These are phyloP conservation scores for Paraconiothyrium brasiliense DNA, from an alignment of 2,329 filamentous ascomycete genomes.

Conservation along the genomic window DNA sequence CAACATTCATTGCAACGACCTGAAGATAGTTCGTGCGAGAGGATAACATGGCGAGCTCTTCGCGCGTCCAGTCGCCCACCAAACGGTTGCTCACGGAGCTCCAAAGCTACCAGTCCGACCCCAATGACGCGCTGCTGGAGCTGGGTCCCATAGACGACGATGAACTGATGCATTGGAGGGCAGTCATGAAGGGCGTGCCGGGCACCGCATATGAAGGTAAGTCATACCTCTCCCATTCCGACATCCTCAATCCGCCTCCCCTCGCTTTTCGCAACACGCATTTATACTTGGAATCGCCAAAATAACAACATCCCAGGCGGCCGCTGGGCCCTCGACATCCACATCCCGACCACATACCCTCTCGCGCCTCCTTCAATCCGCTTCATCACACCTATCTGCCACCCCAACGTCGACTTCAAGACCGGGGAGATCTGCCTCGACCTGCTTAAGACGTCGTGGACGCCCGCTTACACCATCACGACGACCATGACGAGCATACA, in stretches of 20 bases:
- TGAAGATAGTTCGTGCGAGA: background rate
- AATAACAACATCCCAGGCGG: constrained; percentile 62
- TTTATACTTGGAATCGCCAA: background rate
- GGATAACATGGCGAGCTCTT: constrained; percentile 42
- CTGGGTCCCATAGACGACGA: constrained; percentile 66
- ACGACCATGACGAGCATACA: constrained; percentile 77
- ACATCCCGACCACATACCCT: constrained; percentile 81
- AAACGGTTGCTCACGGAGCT: constrained; percentile 70
- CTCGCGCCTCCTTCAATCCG: constrained; percentile 77
- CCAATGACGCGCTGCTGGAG: constrained; percentile 65
- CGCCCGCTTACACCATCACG: constrained; percentile 83
- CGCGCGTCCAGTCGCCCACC: constrained; percentile 53
- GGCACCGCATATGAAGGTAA: constrained; percentile 69
- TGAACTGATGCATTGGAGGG: constrained; percentile 68
- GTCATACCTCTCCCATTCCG: background rate
- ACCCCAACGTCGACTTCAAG: constrained; percentile 55
- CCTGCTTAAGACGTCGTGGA: constrained; percentile 80
- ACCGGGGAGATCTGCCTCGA: constrained; percentile 96
- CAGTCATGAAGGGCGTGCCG: constrained; percentile 67
- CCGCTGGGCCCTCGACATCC: constrained; percentile 82
- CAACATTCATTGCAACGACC: background rate
- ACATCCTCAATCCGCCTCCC: background rate
- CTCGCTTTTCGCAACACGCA: constrained; percentile 1
- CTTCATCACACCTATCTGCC: constrained; percentile 70
- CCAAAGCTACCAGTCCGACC: constrained; percentile 64